Evolutionary conservation across 2,329 filamentous ascomycete species (phyloP), one percentile per base, ranked within the genome.

Genomic region (Basipetospora sp.): DNA sequence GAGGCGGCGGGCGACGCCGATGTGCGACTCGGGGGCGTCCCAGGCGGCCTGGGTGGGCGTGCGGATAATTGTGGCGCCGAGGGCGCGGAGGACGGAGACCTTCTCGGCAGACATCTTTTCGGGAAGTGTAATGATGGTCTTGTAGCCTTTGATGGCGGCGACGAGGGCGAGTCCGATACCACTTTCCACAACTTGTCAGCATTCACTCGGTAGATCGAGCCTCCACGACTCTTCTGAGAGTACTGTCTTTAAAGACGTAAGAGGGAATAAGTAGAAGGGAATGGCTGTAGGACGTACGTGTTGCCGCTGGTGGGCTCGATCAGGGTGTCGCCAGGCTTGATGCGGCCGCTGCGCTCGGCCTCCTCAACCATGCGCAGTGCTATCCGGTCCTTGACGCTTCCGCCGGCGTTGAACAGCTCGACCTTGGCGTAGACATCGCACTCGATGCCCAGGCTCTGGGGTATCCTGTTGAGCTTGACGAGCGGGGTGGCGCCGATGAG

Each of bases 101-200:
- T 98, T 98, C 62, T 98, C 90, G 34, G 86, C 82, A 2, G 86
- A 94, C 90, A 98, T 98, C 69, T 98, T 98, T 64, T 98, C 90
- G 36, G 90, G 90, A 32, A 98, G 74, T 9, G 90, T 98, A 58
- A 98, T 98, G 62, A 98, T 96, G 29, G 87, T 92, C 62, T 88
- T 88, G 70, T 96, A 98, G 47, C 87, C 88, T 66, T 94, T 96
- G 53, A 98, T 82, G 13, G 90, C 90, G 41, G 76, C 88, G 14
- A 96, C 88, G 25, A 98, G 75, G 19, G 90, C 90, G 29, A 98
- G 70, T 16, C 90, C 90, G 47, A 98, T 98, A 47, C 90, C 90
- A 41, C 65, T 69, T 38, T 2, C n/a, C n/a, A n/a, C n/a, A n/a
- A n/a, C n/a, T n/a, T n/a, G n/a, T n/a, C n/a, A n/a, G n/a, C n/a